Evolutionary conservation across 768 basidiomycete genomes (phyloP).

Genomic region (Suillus subalutaceus): DNA sequence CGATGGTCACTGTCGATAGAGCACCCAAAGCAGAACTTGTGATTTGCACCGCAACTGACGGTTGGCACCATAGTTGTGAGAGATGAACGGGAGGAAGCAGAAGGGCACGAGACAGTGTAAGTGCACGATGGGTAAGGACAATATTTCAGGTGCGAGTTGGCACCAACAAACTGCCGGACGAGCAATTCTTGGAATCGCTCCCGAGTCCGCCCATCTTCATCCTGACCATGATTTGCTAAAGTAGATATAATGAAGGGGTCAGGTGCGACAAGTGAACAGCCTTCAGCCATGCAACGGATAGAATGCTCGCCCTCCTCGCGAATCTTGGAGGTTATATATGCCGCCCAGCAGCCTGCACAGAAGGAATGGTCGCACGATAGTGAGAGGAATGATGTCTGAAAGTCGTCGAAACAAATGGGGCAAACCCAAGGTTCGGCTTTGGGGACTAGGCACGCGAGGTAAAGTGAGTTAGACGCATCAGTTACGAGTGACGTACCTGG

Average conservation of each 20-base stretch:
- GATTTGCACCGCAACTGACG: slow-evolving; percentile 80
- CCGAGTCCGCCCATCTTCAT: slow-evolving; percentile 54
- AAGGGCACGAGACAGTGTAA: slow-evolving; percentile 87
- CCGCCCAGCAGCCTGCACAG: slow-evolving; percentile 83
- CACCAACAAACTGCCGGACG: slow-evolving; percentile 87
- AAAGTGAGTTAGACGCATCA: slow-evolving; percentile 1
- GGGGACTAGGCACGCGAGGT: slow-evolving; percentile 20
- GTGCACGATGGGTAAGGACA: slow-evolving; percentile 96
- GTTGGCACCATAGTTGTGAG: slow-evolving; percentile 84
- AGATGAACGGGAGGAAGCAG: slow-evolving; percentile 75
- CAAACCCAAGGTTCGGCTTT: slow-evolving; percentile 71
- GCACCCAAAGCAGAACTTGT: slow-evolving; percentile 96
- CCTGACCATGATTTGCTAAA: slow-evolving; percentile 37
- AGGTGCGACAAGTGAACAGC: slow-evolving; percentile 65
- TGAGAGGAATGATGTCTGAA: slow-evolving; percentile 65
- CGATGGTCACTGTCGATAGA: slow-evolving; percentile 86
- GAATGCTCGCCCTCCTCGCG: slow-evolving; percentile 76
- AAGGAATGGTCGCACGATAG: slow-evolving; percentile 86
- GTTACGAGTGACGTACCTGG: slow-evolving; percentile 19
- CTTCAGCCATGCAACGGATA: slow-evolving; percentile 81
- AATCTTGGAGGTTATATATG: slow-evolving; percentile 80
- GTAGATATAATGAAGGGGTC: slow-evolving; percentile 63
- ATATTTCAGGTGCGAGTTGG: slow-evolving; percentile 82
- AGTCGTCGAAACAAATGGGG: slow-evolving; percentile 91
- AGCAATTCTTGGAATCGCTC: slow-evolving; percentile 85